These are phyloP conservation scores for Auricularia sp. DNA, from an alignment of 768 basidiomycete genomes.

Conservation along the genomic window DNA sequence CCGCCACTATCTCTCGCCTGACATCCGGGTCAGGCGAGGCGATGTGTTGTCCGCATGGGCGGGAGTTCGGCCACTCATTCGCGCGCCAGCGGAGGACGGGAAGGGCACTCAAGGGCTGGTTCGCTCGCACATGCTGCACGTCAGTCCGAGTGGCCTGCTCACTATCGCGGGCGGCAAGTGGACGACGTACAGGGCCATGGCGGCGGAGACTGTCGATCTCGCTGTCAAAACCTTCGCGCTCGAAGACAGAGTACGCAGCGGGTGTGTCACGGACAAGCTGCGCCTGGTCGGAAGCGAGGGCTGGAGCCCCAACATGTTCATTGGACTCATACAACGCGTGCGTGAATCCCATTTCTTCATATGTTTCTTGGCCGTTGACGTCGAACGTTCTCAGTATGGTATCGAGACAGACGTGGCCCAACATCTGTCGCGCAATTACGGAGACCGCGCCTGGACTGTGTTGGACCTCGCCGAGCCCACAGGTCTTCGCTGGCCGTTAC, in stretches of 20 bases:
- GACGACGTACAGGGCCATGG: slow-evolving; percentile 97
- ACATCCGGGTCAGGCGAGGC: slow-evolving; percentile 87
- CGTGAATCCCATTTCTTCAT: slow-evolving; percentile 17
- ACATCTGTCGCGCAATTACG: slow-evolving; percentile 89
- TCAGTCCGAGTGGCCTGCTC: slow-evolving; percentile 68
- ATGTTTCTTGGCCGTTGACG: slow-evolving; percentile 3
- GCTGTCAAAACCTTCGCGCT: slow-evolving; percentile 75
- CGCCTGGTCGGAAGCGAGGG: slow-evolving; percentile 86
- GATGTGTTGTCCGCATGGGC: slow-evolving; percentile 96
- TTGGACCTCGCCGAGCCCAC: slow-evolving; percentile 71
- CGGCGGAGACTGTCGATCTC: slow-evolving; percentile 84
- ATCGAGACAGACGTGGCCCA: slow-evolving; percentile 86
- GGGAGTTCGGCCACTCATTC: slow-evolving; percentile 82
- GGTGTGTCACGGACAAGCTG: slow-evolving; percentile 70
- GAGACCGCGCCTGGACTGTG: slow-evolving; percentile 94
- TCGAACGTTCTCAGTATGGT: slow-evolving; percentile 50
- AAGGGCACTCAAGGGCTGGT: slow-evolving; percentile 80
- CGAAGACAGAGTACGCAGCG: slow-evolving; percentile 39
- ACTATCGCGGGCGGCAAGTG: slow-evolving; percentile 98
- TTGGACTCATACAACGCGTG: slow-evolving; percentile 85
- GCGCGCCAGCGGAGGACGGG: slow-evolving; percentile 44
- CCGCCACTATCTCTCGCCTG: slow-evolving; percentile 75
- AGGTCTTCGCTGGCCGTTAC: slow-evolving; percentile 73
- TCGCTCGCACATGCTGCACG: slow-evolving; percentile 85
- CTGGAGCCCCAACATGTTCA: slow-evolving; percentile 96